Percentiles rank a stretch among this genome's conserved stretches.
These are phyloP conservation scores for Ophiocordyceps unilateralis DNA, from an alignment of 2,329 filamentous ascomycete genomes.

Conservation along the genomic window DNA sequence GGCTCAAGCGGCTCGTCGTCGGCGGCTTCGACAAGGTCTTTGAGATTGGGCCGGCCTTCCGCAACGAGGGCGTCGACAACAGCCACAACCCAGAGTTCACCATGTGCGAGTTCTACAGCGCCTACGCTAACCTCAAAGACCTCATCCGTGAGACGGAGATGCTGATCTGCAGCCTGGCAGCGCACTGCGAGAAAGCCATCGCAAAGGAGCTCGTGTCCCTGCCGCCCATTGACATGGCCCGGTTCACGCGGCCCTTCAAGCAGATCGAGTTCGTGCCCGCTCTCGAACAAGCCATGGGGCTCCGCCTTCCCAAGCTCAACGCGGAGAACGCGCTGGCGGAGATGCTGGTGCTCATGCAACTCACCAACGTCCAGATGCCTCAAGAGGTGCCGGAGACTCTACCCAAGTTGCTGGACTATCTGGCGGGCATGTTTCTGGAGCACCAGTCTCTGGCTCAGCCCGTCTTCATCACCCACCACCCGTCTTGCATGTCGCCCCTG, in stretches of 20 bases:
- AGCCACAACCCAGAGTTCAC: constrained; percentile 97
- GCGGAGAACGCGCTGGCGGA: constrained; percentile 36
- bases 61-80: constrained; percentile 80
- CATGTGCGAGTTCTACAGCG: constrained; percentile 91
- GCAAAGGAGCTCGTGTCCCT: constrained; percentile 27
- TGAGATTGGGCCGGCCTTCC: constrained; percentile 82
- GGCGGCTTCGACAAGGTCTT: constrained; percentile 81
- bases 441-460: constrained; percentile 49
- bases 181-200: constrained; percentile 29
- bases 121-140: constrained; percentile 60
- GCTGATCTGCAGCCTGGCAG: constrained; percentile 44
- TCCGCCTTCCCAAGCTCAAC: constrained; percentile 46
- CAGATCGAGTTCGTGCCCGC: constrained; percentile 68
- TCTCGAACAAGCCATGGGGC: constrained; percentile 51
- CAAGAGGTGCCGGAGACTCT: constrained; percentile 43
- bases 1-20: constrained; percentile 81
- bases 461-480: constrained; percentile 79
- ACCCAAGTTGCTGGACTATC: constrained; percentile 60
- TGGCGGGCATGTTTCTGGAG: constrained; percentile 64
- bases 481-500: constrained; percentile 77
- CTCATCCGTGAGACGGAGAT: constrained; percentile 62
- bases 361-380: constrained; percentile 47
- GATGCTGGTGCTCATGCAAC: constrained; percentile 32
- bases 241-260: constrained; percentile 38
- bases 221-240: constrained; percentile 27